These are phyloP conservation scores for Powellomyces hirtus DNA, from an alignment of 192 early-diverging fungal genomes.

Conservation along the genomic window DNA sequence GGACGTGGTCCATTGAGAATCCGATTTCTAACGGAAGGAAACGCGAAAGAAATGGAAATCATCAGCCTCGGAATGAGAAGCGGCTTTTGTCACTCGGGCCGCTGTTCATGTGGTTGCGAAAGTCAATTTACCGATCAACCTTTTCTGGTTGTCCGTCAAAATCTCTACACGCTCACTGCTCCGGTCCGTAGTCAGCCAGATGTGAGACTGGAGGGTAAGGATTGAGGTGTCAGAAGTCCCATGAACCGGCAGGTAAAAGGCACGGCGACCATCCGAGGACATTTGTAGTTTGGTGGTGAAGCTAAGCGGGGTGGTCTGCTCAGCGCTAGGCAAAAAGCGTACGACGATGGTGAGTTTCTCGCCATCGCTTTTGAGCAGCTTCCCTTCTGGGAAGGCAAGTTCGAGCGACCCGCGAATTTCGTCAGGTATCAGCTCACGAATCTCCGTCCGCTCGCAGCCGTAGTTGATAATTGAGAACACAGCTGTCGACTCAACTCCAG, in stretches of 20 bases:
- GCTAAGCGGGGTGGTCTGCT: slow-evolving; percentile 34
- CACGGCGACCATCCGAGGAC: slow-evolving; percentile 19
- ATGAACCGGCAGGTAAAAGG: slow-evolving; percentile 48
- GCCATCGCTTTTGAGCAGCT: slow-evolving; percentile 48
- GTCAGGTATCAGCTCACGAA: slow-evolving; percentile 30
- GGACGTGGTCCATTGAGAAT: slow-evolving; percentile 27
- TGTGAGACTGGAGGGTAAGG: slow-evolving; percentile 34
- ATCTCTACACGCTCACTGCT: slow-evolving; percentile 1
- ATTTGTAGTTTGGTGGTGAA: slow-evolving; percentile 47
- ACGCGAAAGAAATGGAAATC: neutral
- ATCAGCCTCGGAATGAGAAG: too few species aligned
- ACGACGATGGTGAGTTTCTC: slow-evolving; percentile 44
- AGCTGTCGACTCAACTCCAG: slow-evolving; percentile 26
- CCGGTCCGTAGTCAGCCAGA: slow-evolving; percentile 19
- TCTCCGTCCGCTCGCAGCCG: slow-evolving; percentile 53
- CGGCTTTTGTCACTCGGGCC: too few species aligned
- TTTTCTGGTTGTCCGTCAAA: slow-evolving; percentile 28
- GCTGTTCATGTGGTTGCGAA: too few species aligned
- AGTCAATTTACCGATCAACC: slow-evolving; percentile 11
- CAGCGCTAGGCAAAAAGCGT: slow-evolving; percentile 24
- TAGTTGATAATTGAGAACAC: slow-evolving; percentile 51
- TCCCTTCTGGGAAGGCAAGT: slow-evolving; percentile 51
- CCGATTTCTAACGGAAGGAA: slow-evolving; percentile 16
- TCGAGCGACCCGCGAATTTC: slow-evolving; percentile 26
- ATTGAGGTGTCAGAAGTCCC: slow-evolving; percentile 40